Percentiles rank a stretch among this genome's conserved stretches.
Evolutionary conservation across 2,329 filamentous ascomycete genomes (phyloP).

Genomic region (Clarireedia homoeocarpa): DNA sequence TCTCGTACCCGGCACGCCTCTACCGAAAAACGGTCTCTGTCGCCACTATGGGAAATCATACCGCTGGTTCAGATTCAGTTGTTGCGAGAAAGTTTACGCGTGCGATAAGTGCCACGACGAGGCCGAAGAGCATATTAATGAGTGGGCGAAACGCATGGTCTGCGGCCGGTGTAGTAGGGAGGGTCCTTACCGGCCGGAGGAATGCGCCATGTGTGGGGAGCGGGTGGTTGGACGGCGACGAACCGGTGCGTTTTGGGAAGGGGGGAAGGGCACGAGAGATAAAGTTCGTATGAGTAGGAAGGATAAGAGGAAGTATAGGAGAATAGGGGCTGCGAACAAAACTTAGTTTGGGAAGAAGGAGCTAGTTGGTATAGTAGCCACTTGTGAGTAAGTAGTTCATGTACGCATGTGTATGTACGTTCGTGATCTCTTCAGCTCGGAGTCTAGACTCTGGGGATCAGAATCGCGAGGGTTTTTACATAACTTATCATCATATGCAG

Average conservation of each 20-base stretch:
- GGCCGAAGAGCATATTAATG: slow-evolving; percentile 62
- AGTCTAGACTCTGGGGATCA: too few relatives aligned
- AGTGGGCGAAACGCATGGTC: slow-evolving; percentile 79
- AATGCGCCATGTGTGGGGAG: slow-evolving; percentile 66
- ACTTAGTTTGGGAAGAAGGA: neutral
- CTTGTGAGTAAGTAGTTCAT: too few relatives aligned
- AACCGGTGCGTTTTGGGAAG: slow-evolving; percentile 66
- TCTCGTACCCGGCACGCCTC: slow-evolving; percentile 47
- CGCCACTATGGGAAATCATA: slow-evolving; percentile 50
- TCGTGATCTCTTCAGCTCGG: too few relatives aligned
- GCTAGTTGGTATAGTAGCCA: too few relatives aligned
- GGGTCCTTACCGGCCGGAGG: slow-evolving; percentile 69
- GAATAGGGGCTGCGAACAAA: slow-evolving; percentile 36
- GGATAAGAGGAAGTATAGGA: slow-evolving; percentile 66
- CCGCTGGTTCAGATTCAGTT: slow-evolving; percentile 59
- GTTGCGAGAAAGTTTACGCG: slow-evolving; percentile 50
- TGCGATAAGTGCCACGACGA: slow-evolving; percentile 70
- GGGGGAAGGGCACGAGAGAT: slow-evolving; percentile 74
- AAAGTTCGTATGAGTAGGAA: slow-evolving; percentile 64
- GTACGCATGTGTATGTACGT: too few relatives aligned
- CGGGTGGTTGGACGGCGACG: slow-evolving; percentile 59
- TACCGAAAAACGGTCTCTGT: slow-evolving; percentile 47
- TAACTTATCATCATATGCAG: too few relatives aligned
- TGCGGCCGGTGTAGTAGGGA: slow-evolving; percentile 75
- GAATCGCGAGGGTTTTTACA: too few relatives aligned